phyloP scores from a whole-genome alignment of 192 early-diverging fungal species.

The Coemansia sp. region DNA sequence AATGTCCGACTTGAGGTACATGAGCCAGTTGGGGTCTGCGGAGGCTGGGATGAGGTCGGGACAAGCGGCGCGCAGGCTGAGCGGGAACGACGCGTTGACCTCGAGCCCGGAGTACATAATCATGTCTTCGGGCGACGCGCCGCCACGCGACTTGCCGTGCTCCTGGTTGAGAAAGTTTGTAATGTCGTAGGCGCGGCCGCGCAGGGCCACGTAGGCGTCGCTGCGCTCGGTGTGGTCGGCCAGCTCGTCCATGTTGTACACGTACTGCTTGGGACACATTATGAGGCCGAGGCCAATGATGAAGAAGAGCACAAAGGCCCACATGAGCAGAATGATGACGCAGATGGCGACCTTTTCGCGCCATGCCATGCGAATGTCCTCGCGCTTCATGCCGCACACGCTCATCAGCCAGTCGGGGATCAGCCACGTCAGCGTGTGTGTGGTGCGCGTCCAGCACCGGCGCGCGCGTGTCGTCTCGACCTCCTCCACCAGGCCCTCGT shows the following conservation, averaged over 20 bases:
- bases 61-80: conserved; percentile 57
- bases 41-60: conserved; percentile 32
- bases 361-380: conserved; percentile 89
- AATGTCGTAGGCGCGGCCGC: conserved; percentile 81
- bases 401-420: conserved; percentile 69
- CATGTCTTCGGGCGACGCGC: conserved; percentile 16
- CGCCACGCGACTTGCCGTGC: conserved; percentile 58
- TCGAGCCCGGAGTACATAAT: conserved; percentile 47
- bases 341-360: conserved; percentile 95
- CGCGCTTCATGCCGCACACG: conserved; percentile 77
- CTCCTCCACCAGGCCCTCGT: conserved; percentile 44
- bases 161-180: conserved; percentile 56
- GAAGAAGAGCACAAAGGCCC: conserved; percentile 78
- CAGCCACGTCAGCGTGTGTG: conserved; percentile 66
- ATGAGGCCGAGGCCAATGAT: conserved; percentile 71
- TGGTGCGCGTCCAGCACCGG: conserved; percentile 35
- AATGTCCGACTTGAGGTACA: conserved; percentile 7
- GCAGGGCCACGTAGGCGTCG: conserved; percentile 65
- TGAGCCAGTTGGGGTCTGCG: conserved; percentile 26
- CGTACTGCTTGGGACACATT: conserved; percentile 70
- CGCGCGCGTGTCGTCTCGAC: conserved; percentile 40
- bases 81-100: conserved; percentile 60
- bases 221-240: conserved; percentile 50
- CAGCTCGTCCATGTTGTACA: conserved; percentile 69
- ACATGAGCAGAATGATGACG: conserved; percentile 75